Evolutionary conservation across 768 basidiomycete species (phyloP).

Genomic region (Phlebiopsis flavidoalba): DNA sequence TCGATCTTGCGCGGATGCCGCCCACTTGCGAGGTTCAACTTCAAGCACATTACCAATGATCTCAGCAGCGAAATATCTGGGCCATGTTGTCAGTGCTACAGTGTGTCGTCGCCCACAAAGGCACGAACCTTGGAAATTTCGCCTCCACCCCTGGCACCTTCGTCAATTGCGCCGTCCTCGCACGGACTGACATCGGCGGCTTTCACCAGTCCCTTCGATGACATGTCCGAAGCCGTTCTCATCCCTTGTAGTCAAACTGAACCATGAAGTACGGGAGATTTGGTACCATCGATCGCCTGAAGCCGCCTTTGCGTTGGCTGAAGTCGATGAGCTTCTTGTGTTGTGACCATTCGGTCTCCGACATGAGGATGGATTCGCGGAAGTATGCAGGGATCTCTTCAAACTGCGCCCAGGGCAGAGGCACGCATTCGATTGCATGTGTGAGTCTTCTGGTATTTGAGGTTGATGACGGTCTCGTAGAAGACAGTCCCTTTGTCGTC

Average conservation of each 20-base stretch:
- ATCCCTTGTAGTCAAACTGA: slow-evolving; percentile 95
- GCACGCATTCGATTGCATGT: slow-evolving; percentile 92
- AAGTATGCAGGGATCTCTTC: slow-evolving; percentile 91
- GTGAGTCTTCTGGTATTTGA: slow-evolving; percentile 88
- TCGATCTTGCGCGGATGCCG: slow-evolving; percentile 74
- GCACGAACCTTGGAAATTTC: slow-evolving; percentile 77
- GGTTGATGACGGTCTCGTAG: slow-evolving; percentile 85
- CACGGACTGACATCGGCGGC: slow-evolving; percentile 51
- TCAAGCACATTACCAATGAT: slow-evolving; percentile 92
- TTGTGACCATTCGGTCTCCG: slow-evolving; percentile 97
- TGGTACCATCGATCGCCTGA: slow-evolving; percentile 91
- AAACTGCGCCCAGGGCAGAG: slow-evolving; percentile 83
- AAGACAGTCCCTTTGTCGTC: slow-evolving; percentile 94
- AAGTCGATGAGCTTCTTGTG: slow-evolving; percentile 98
- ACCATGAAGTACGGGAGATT: slow-evolving; percentile 99
- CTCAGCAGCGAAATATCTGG: slow-evolving; percentile 90
- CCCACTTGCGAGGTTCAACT: slow-evolving; percentile 81
- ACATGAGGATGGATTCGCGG: slow-evolving; percentile 91
- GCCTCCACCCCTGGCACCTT: slow-evolving; percentile 86
- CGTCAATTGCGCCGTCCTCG: slow-evolving; percentile 63
- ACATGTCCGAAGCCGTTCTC: slow-evolving; percentile 98
- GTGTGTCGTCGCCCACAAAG: not conserved
- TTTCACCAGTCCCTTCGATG: slow-evolving; percentile 84
- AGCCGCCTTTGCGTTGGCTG: slow-evolving; percentile 83
- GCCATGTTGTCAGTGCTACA: not conserved